Conservation (phyloP, 805 yeast genomes). For the Teunomyces cretensis region DNA sequence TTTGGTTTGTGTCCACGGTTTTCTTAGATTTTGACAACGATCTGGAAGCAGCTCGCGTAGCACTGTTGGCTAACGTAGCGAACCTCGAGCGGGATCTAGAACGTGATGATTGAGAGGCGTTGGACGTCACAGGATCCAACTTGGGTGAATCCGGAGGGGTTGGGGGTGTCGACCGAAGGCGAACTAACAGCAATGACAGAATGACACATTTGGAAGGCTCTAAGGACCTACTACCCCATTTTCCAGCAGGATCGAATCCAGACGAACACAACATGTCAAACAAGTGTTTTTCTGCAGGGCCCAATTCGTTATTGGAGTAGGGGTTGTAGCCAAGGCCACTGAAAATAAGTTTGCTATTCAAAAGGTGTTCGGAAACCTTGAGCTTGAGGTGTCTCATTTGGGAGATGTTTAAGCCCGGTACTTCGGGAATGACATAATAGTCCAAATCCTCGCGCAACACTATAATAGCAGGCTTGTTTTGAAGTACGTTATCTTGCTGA, state of each 20-base stretch:
- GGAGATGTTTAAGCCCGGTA: constrained; percentile 50
- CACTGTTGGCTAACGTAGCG: constrained; percentile 57
- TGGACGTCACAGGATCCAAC: constrained; percentile 41
- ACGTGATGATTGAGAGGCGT: constrained; percentile 30
- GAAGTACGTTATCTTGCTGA: constrained; percentile 51
- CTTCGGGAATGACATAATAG: constrained; percentile 84
- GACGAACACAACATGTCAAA: constrained; percentile 92
- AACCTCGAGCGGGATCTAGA: constrained; percentile 53
- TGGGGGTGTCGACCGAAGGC: constrained; percentile 41
- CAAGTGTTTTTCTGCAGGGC: constrained; percentile 92
- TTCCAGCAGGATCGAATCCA: constrained; percentile 65
- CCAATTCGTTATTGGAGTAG: constrained; percentile 49
- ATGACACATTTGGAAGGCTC: constrained; percentile 89
- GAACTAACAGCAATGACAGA: constrained; percentile 74
- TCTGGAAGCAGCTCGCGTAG: constrained; percentile 55
- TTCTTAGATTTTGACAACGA: constrained; percentile 53
- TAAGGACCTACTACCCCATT: constrained; percentile 88
- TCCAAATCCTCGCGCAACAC: constrained; percentile 93
- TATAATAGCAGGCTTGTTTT: constrained; percentile 83
- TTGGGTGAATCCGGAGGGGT: constrained; percentile 45
- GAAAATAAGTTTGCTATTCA: constrained; percentile 61
- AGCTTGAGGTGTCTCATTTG: constrained; percentile 69
- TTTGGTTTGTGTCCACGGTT: constrained; percentile 40
- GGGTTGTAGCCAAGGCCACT: constrained; percentile 69
- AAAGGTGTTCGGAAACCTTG: constrained; percentile 68